Conservation (phyloP, 2,329 filamentous ascomycete genomes). For the Curvularia hawaiiensis region DNA sequence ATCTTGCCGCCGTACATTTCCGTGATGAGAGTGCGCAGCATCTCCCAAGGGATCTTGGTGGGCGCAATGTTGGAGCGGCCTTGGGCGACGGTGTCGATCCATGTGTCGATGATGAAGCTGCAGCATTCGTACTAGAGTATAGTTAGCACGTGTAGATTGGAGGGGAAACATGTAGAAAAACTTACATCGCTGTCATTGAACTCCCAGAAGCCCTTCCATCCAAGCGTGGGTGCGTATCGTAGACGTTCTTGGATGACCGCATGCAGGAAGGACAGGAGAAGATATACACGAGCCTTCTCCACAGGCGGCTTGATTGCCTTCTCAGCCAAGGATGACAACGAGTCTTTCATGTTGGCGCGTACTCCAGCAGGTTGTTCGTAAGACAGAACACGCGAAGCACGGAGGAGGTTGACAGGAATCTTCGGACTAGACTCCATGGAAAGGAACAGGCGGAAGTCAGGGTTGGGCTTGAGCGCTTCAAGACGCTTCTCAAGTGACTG, state of each 20-base stretch:
- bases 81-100: conserved; percentile 82
- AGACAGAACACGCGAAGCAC: conserved; percentile 92
- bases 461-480: conserved; percentile 91
- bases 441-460: conserved; percentile 91
- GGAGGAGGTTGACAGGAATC: conserved; percentile 94
- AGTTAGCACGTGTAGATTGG: conserved; percentile 36
- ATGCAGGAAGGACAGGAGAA: conserved; percentile 91
- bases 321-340: conserved; percentile 79
- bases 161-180: conserved; percentile 37
- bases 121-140: conserved; percentile 85
- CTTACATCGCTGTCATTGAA: conserved; percentile 99
- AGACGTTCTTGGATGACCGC: conserved; percentile 94
- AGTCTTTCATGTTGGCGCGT: conserved; percentile 98
- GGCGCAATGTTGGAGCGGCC: conserved; percentile 92
- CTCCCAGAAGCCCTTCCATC: conserved; percentile 99
- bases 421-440: conserved; percentile 98
- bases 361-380: conserved; percentile 98
- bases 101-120: conserved; percentile 92
- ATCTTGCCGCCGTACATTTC: conserved; percentile 99
- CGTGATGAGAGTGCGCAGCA: conserved; percentile 86
- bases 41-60: conserved; percentile 93
- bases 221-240: conserved; percentile 89
- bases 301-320: conserved; percentile 82
- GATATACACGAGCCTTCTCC: conserved; percentile 86
- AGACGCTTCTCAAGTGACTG: conserved; percentile 97